Base-by-base conservation (phyloP, 768 basidiomycete genomes). In the Rhodotorula taiwanensis region DNA sequence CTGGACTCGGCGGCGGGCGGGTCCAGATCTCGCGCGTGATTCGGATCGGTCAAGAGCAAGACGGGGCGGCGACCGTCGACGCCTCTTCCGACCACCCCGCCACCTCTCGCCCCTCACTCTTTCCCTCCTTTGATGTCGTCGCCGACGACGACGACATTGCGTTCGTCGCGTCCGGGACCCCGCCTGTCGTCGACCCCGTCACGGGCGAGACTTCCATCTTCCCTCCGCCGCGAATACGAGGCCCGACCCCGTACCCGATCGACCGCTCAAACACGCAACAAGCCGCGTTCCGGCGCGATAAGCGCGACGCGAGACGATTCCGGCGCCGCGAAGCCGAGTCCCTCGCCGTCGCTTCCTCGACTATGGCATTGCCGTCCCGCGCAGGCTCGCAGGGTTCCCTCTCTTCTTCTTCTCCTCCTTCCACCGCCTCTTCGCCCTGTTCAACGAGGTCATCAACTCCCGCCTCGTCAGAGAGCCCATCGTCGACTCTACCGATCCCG, bases 1-100 rank as follows among this genome's bases (percentile, higher is more conserved):
- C 86, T 30, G 91, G 94, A 73, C 86, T 97, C 44, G 91, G 90
- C 2, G 93, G 69, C 4, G 69, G 69, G 2, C 23, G 20, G 25
- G 44, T 66, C 5, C 45, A 34, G 45, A 23, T 70, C 23, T 30
- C 34, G 27, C 31, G 64, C 16, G 64, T 70, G 15, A 34, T 70
- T 8, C 58, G 50, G 11, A n/a, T 70, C 11, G 63, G 57, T 18
- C 39, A 8, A 27, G 20, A 9, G 36, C 11, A 10, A 10, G 48
- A 14, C 20, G 27, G 10, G 27, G 8, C 50, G 6, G 5, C 33
- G 20, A 8, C 33, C 10, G 23, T 33, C 8, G 36, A 16, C 36
- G 36, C 9, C 36, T 51, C 50, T 5, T 9, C 31, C 1, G 31
- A 9, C 8, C 50, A 34, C n/a, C 50, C 1, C 50, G 31, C 31